Evolutionary conservation across 108 stramenopile species (phyloP), one percentile per base, ranked within the genome.

Genomic region (Cyclotella atomus): DNA sequence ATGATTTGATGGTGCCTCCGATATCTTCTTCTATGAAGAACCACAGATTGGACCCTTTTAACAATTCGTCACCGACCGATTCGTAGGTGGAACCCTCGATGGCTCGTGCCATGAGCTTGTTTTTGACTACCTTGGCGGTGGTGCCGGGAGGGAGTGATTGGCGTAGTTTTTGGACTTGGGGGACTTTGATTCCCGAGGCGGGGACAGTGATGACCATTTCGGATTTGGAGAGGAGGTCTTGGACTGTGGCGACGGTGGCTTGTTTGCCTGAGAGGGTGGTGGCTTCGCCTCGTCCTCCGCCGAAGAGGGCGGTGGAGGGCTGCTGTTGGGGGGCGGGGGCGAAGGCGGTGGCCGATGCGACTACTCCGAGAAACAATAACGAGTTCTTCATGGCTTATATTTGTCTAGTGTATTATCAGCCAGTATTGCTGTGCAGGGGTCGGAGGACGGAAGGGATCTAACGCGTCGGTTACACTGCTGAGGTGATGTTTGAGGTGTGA

Each of bases 11-110:
- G 66, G 91, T 84, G 23, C 81, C 92, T 25, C 88, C 85, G 43
- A 96, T 90, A 65, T 97, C 93, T 55, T 95, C 93, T 63, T 96
- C 93, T 49, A 95, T 89, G 82, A 97, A 97, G 67, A 97, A 92
- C 97, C 97, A 97, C 91, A 93, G 87, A 87, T 97, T 97, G 55
- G 91, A 77, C 17, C 95, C 95, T 67, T 80, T 61, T 14, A 61
- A 85, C 15, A 92, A 81, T 66, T 92, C 46, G 14, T 70, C 54
- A 12, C 76, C 66, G 43, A 84, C 89, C 30, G 68, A 56, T 77
- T 90, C 90, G 47, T 84, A 95, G 8, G 79, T 72, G 29, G 92
- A 90, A 25, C 91, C 97, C 57, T 91, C 90, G 21, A 92, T 57
- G 34, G 97, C 95, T 27, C 92, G 88, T 20, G 47, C 30, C 95